These are phyloP conservation scores for Petunia hybrid DNA, from an alignment of 305 asterid species.

Conservation along the genomic window DNA sequence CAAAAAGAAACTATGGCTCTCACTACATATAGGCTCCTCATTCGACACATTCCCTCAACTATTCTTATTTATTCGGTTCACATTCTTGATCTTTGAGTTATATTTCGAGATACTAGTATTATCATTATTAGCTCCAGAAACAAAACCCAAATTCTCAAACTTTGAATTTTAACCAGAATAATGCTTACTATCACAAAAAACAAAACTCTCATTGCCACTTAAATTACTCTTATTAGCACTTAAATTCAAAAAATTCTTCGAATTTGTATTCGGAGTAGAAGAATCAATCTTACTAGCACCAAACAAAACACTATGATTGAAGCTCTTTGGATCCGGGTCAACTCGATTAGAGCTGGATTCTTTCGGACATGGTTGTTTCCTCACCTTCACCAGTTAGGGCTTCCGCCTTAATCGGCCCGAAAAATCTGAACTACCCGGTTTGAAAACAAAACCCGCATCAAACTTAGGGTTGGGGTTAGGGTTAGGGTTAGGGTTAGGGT, in stretches of 20 bases:
- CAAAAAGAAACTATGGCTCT: no score
- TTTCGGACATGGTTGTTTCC: slow-evolving; percentile 13
- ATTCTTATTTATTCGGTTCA: slow-evolving; percentile 31
- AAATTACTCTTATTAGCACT: slow-evolving; percentile 29
- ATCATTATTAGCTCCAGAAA: slow-evolving; percentile 36
- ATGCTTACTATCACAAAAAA: slow-evolving; percentile 36
- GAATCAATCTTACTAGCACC: neutral
- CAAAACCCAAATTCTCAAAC: slow-evolving; percentile 32
- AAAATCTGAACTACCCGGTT: slow-evolving; percentile 8
- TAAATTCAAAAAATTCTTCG: slow-evolving; percentile 36
- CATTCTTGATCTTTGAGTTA: slow-evolving; percentile 34
- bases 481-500: neutral
- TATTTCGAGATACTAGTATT: slow-evolving; percentile 24
- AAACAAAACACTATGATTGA: neutral
- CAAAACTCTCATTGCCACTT: slow-evolving; percentile 27
- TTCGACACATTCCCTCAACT: slow-evolving; percentile 30
- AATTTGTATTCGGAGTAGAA: slow-evolving; percentile 24
- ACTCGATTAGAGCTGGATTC: slow-evolving; percentile 18
- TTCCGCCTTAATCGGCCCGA: slow-evolving; percentile 25
- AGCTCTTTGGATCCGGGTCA: neutral
- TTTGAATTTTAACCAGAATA: slow-evolving; percentile 27
- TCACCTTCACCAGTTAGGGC: slow-evolving; percentile 21
- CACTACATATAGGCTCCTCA: neutral
- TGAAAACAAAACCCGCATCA: neutral
- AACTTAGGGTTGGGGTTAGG: neutral